These are phyloP conservation scores for Lyophyllum shimeji DNA, from an alignment of 768 basidiomycete species.

Conservation along the genomic window DNA sequence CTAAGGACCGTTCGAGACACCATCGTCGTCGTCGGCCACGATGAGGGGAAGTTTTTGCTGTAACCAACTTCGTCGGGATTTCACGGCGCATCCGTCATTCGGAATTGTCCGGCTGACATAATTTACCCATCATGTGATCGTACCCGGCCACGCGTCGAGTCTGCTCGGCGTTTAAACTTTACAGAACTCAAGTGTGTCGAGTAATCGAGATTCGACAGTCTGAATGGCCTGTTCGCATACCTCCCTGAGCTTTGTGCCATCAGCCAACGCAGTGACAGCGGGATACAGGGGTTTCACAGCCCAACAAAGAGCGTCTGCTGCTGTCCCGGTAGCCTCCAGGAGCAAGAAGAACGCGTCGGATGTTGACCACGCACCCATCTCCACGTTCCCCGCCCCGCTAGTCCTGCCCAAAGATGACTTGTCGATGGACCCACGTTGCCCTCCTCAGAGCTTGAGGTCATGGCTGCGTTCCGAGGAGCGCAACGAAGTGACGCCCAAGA, in stretches of 20 bases:
- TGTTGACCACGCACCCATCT: background rate
- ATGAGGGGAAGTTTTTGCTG: constrained; percentile 17
- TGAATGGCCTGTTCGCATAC: constrained; percentile 3
- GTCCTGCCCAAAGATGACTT: constrained; percentile 34
- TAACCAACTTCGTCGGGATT: constrained; percentile 15
- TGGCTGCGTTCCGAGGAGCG: constrained; percentile 30
- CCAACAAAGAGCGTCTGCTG: constrained; percentile 7
- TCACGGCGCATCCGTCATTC: constrained; percentile 15
- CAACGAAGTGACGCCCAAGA: constrained; percentile 27
- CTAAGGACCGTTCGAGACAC: constrained; percentile 30
- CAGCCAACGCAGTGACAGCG: background rate
- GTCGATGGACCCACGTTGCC: constrained; percentile 31
- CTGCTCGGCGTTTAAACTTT: background rate
- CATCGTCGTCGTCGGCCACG: constrained; percentile 26
- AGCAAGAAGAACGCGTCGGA: background rate
- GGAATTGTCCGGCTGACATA: constrained; percentile 11
- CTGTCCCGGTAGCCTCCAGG: background rate
- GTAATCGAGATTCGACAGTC: no score
- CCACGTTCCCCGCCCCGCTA: constrained; percentile 30
- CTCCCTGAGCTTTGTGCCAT: constrained; percentile 1
- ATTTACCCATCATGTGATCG: constrained; percentile 5
- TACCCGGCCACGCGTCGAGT: background rate
- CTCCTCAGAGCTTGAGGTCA: constrained; percentile 30
- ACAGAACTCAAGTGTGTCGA: no score
- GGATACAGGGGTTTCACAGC: background rate